Evolutionary conservation across 2,329 filamentous ascomycete species (phyloP).

Genomic region (Falciphora oryzae): DNA sequence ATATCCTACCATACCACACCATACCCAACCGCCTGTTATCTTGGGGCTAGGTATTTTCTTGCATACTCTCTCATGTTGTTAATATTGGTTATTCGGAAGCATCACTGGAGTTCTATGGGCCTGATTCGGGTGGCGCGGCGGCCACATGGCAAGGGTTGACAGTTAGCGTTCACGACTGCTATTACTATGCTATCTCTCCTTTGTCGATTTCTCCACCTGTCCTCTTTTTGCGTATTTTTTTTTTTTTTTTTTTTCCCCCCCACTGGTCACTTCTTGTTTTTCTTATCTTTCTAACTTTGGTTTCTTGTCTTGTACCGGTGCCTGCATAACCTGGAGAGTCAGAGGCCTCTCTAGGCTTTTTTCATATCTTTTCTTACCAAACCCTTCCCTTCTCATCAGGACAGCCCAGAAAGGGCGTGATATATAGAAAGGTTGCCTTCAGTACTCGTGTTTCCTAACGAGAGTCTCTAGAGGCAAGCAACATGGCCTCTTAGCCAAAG

Average conservation of each 20-base stretch:
- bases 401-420: not conserved
- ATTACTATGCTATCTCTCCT: not conserved
- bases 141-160: not conserved
- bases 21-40: not conserved
- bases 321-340: not conserved
- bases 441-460: not conserved
- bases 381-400: not conserved
- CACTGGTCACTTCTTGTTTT: not conserved
- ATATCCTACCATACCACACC: slow-evolving; percentile 1
- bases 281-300: not conserved
- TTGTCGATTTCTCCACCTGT: not conserved
- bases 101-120: not conserved
- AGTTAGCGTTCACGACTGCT: slow-evolving; percentile 2
- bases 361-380: not conserved
- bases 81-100: not conserved
- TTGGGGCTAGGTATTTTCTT: not conserved
- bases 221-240: no score
- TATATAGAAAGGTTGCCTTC: not conserved
- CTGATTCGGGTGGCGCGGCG: not conserved
- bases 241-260: not conserved
- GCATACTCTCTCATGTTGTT: not conserved
- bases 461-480: not conserved
- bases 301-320: not conserved
- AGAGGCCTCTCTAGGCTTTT: not conserved
- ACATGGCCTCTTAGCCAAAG: not conserved